Evolutionary conservation across 768 basidiomycete genomes (phyloP).

Genomic region (Artomyces pyxidatus): DNA sequence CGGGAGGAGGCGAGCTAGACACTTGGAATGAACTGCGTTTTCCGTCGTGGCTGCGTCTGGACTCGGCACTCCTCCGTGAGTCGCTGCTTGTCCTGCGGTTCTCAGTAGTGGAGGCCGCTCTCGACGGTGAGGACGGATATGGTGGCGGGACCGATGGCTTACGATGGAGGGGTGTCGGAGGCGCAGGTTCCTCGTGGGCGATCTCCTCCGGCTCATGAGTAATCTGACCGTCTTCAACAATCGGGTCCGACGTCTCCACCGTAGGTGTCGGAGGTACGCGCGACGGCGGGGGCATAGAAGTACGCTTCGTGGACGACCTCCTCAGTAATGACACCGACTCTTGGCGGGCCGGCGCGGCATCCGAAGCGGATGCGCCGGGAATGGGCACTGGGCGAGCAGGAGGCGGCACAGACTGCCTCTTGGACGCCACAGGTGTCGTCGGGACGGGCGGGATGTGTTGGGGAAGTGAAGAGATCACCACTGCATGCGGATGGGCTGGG

Average conservation of each 20-base stretch:
- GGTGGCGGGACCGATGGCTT: not conserved
- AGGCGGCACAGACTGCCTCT: slow-evolving; percentile 10
- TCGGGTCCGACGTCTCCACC: not conserved
- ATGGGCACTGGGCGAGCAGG: not conserved
- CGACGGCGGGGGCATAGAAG: slow-evolving; percentile 11
- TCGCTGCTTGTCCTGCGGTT: slow-evolving; percentile 1
- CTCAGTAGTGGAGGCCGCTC: not conserved
- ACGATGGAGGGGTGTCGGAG: not conserved
- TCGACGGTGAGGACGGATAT: not conserved
- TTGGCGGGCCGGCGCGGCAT: not conserved
- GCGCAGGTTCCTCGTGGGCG: not conserved
- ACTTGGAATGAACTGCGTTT: slow-evolving; percentile 4
- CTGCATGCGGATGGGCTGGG: slow-evolving; percentile 22
- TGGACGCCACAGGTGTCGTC: not conserved
- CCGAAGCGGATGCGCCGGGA: not conserved
- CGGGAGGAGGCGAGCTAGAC: not conserved
- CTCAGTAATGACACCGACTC: not conserved
- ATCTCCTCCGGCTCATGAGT: slow-evolving; percentile 5
- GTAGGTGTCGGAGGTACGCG: slow-evolving; percentile 4
- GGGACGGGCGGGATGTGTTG: not conserved
- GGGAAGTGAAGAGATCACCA: slow-evolving; percentile 5
- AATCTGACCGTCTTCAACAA: slow-evolving; percentile 5
- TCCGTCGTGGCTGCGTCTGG: slow-evolving; percentile 4
- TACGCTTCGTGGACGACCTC: slow-evolving; percentile 8
- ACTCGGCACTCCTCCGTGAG: slow-evolving; percentile 8